These are phyloP conservation scores for Zea mays DNA, from an alignment of 176 grass and related monocot genomes.

Conservation along the genomic window Zm-B73-REFERENCE-NAM-5.0 NC_050097.1:126626501-126627000, in stretches of 20 bases:
- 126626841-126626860: neutral
- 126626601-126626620: constrained; percentile 5
- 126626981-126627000: no score
- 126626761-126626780: neutral
- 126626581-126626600: neutral
- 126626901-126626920: neutral
- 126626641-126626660: neutral
- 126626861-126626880: neutral
- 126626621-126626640: neutral
- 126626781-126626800: neutral
- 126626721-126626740: neutral
- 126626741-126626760: neutral
- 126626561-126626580: neutral
- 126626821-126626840: neutral
- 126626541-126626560: constrained; percentile 28
- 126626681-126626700: neutral
- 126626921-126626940: neutral
- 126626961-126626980: no score
- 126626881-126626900: neutral
- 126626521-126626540: constrained; percentile 24
- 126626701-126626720: neutral
- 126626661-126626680: neutral
- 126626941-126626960: no score
- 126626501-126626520: constrained; percentile 29
- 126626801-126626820: neutral